A percentile compares a stretch with the other conserved stretches of the same genome.
Conservation (phyloP, 257 asterid genomes). For the Haberlea rhodopensis region DNA sequence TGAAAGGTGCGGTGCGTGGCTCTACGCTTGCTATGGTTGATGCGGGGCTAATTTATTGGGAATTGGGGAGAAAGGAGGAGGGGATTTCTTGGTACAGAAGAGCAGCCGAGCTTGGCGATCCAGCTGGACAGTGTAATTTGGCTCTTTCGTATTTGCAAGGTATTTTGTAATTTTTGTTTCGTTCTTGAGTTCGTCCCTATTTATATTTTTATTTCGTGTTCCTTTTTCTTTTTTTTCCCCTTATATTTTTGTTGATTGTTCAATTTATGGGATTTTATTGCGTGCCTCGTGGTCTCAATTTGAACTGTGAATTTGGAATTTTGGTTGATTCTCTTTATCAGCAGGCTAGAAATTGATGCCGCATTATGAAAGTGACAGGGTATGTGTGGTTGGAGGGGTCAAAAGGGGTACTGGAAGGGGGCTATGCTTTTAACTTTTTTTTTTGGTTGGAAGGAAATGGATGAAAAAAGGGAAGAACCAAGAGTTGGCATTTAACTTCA, state of each 20-base stretch:
- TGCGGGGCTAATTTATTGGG: slow-evolving; percentile 76
- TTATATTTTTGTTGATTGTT: neutral
- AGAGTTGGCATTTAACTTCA: too few relatives aligned
- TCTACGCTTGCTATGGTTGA: too few relatives aligned
- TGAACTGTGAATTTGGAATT: too few relatives aligned
- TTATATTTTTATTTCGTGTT: neutral
- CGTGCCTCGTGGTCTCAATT: too few relatives aligned
- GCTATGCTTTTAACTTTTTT: too few relatives aligned
- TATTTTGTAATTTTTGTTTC: slow-evolving; percentile 13
- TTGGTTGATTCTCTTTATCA: too few relatives aligned
- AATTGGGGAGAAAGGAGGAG: slow-evolving; percentile 52
- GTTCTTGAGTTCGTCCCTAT: neutral
- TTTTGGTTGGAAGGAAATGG: neutral
- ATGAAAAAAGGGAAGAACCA: neutral
- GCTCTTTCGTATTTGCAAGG: slow-evolving; percentile 73
- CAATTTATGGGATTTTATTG: too few relatives aligned
- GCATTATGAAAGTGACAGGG: too few relatives aligned
- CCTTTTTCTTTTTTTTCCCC: neutral
- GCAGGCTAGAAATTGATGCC: too few relatives aligned
- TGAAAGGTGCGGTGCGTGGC: slow-evolving; percentile 88
- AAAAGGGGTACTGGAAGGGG: too few relatives aligned
- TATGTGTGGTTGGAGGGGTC: too few relatives aligned
- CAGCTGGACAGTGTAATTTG: slow-evolving; percentile 74
- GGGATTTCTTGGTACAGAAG: slow-evolving; percentile 51
- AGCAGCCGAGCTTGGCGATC: too few relatives aligned